Base-by-base conservation (phyloP, 1,284 basidiomycete species). In the Rugosomyces carneus region DNA sequence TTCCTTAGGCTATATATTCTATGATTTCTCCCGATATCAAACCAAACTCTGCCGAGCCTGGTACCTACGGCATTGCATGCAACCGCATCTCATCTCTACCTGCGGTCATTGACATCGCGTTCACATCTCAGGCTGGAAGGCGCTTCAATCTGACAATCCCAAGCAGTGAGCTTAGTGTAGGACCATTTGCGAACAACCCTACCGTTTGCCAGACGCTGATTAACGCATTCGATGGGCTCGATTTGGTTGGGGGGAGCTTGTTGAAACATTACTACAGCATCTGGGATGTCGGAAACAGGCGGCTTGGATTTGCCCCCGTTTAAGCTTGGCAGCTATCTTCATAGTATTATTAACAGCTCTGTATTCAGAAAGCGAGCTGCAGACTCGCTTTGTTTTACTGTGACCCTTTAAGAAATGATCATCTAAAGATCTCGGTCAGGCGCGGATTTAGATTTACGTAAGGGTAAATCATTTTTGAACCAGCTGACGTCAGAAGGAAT, bases 261-360 rank as follows among this genome's bases (percentile, higher is more conserved):
- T 60, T 78, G 49, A 77, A 78, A 60, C 76, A 78, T 54, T 78
- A 75, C 50, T 78, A 77, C 54, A 76, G 70, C 50, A 70, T 76
- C 13, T 78, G 72, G 73, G 76, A 78, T 57, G 62, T 78, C 26
- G 71, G 67, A 39, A 59, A 59, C 10, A 64, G 68, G 50, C 61
- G 72, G 19, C 60, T 78, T 58, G 76, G 76, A 3, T 78, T 80
- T 50, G 75, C 75, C 29, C 62, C 69, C 13, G 32, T 46, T 35
- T 38, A 23, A 21, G 15, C n/a, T 10, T 29, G 15, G 15, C 2
- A 16, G 15, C 31, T 34, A 34, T 3, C 15, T 16, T n/a, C 15
- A 34, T 34, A 9, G 27, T 29, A 13, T 13, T 29, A 29, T 29
- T 9, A 29, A 29, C 13, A 29, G 13, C 3, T 29, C 13, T 29